Conservation (phyloP, 768 basidiomycete species). For the Serendipita sp. region DNA sequence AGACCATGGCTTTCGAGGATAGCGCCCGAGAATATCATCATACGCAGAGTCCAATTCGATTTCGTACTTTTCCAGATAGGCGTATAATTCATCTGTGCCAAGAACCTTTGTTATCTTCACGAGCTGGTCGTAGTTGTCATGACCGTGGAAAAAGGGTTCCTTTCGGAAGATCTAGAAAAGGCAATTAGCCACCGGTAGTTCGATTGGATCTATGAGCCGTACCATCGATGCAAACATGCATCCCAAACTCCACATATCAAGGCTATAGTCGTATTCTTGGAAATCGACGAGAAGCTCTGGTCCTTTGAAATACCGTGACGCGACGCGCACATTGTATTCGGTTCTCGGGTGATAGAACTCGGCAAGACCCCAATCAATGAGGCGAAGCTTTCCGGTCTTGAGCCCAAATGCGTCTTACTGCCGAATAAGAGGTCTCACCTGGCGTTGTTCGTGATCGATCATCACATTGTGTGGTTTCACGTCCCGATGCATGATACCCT, state of each 20-base stretch:
- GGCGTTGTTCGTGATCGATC: conserved; percentile 96
- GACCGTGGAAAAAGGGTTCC: conserved; percentile 98
- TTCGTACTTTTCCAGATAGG: conserved; percentile 88
- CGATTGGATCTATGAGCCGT: conserved; percentile 14
- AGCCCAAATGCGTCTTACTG: background rate
- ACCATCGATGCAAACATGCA: conserved; percentile 99
- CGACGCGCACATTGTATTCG: conserved; percentile 95
- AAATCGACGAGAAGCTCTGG: conserved; percentile 94
- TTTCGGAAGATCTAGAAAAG: conserved; percentile 81
- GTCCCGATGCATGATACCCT: conserved; percentile 97
- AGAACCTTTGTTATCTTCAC: conserved; percentile 97
- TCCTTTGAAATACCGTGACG: conserved; percentile 95
- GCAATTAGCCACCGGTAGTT: background rate
- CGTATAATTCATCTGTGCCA: conserved; percentile 87
- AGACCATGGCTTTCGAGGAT: conserved; percentile 89
- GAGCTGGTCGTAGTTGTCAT: conserved; percentile 96
- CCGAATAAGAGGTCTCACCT: conserved; percentile 32
- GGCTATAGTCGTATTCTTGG: conserved; percentile 94
- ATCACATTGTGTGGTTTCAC: conserved; percentile 99
- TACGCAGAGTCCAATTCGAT: conserved; percentile 93
- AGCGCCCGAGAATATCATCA: conserved; percentile 85
- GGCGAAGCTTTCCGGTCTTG: conserved; percentile 44
- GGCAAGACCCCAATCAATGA: conserved; percentile 98
- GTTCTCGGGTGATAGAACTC: conserved; percentile 98
- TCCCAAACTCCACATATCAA: conserved; percentile 98